A percentile compares a stretch with the other conserved stretches of the same genome.
Conservation (phyloP, 108 stramenopile species). For the Nannochloropsis salina region DNA sequence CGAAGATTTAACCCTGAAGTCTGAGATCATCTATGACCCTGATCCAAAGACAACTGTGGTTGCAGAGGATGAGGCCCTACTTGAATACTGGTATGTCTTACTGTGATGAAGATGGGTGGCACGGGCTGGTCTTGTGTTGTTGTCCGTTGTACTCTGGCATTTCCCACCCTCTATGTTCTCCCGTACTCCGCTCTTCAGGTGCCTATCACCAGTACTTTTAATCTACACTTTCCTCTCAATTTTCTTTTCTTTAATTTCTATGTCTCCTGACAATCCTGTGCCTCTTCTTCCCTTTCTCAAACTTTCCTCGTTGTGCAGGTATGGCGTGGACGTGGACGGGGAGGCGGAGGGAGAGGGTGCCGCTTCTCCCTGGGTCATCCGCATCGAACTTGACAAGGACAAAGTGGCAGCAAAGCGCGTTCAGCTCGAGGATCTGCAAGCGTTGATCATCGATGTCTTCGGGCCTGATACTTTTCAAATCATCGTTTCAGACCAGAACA, state of each 20-base stretch:
- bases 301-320: neutral
- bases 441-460: neutral
- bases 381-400: constrained; percentile 84
- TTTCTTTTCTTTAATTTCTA: too few relatives aligned
- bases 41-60: constrained; percentile 83
- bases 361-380: constrained; percentile 81
- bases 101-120: neutral
- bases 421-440: constrained; percentile 1
- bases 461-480: constrained; percentile 20
- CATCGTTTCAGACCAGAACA: neutral
- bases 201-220: neutral
- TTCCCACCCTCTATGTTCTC: neutral
- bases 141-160: neutral
- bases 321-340: neutral
- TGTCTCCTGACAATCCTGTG: neutral
- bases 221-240: neutral
- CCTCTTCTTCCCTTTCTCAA: neutral
- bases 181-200: neutral
- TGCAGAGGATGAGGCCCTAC: constrained; percentile 76
- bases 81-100: constrained; percentile 57
- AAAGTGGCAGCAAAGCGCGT: constrained; percentile 31
- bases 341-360: neutral
- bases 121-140: neutral
- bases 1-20: constrained; percentile 74
- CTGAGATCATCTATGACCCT: constrained; percentile 94